Conservation (phyloP, 2,329 filamentous ascomycete genomes). For the Sporothrix euskadiensis region DNA sequence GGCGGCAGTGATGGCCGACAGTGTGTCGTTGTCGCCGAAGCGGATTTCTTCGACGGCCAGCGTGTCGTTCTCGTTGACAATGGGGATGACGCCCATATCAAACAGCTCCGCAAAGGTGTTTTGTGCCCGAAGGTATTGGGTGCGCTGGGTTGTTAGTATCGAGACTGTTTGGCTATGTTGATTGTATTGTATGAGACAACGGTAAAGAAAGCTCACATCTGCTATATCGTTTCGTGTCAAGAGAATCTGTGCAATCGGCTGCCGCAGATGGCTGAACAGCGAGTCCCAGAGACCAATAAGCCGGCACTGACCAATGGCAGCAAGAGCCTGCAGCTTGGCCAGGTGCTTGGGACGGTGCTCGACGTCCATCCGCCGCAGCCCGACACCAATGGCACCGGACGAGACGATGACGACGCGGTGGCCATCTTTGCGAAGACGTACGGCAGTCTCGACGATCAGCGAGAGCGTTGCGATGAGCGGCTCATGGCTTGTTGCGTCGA, state of each 20-base stretch:
- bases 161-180: not conserved
- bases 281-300: conserved; percentile 96
- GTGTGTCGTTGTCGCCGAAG: conserved; percentile 97
- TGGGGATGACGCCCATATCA: conserved; percentile 93
- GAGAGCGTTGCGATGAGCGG: conserved; percentile 88
- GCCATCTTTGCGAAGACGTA: conserved; percentile 83
- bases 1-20: conserved; percentile 92
- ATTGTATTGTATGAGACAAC: not conserved
- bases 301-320: conserved; percentile 92
- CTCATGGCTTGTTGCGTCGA: conserved; percentile 93
- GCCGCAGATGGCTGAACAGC: conserved; percentile 80
- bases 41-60: conserved; percentile 97
- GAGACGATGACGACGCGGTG: conserved; percentile 95
- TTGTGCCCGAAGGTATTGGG: conserved; percentile 93
- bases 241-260: conserved; percentile 92
- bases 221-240: conserved; percentile 95
- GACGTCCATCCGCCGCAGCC: conserved; percentile 84
- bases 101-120: conserved; percentile 90
- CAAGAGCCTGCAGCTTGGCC: conserved; percentile 86
- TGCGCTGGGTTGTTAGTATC: conserved; percentile 56
- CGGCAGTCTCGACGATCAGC: conserved; percentile 90
- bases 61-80: conserved; percentile 99
- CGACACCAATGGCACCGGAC: conserved; percentile 94
- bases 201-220: conserved; percentile 60
- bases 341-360: conserved; percentile 86